phyloP scores from a whole-genome alignment of 805 yeast species.

The Pichia gijzeniarum region DNA sequence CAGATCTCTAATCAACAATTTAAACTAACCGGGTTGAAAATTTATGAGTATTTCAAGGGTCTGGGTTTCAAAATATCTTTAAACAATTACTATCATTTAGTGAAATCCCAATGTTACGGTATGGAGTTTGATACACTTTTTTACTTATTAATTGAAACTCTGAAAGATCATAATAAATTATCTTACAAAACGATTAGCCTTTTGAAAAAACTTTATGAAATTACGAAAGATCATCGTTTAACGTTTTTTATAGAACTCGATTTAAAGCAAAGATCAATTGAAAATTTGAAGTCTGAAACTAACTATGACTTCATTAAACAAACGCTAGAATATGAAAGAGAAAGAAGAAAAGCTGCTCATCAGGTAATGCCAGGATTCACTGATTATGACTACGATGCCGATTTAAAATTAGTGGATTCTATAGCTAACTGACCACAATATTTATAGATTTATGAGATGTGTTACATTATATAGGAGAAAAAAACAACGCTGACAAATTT shows the following conservation, averaged over 20 bases:
- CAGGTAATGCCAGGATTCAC: constrained; percentile 10
- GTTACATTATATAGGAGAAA: not conserved
- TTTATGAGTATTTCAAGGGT: constrained; percentile 11
- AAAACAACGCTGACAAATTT: not conserved
- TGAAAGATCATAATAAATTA: constrained; percentile 11
- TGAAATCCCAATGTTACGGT: constrained; percentile 22
- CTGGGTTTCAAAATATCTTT: constrained; percentile 9
- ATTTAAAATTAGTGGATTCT: constrained; percentile 21
- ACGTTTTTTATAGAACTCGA: constrained; percentile 5
- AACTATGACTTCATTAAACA: constrained; percentile 13
- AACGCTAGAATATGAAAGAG: constrained; percentile 12
- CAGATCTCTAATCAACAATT: constrained; percentile 14
- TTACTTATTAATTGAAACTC: constrained; percentile 11
- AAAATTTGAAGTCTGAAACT: constrained; percentile 8
- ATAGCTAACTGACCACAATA: not conserved
- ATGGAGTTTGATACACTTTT: constrained; percentile 22
- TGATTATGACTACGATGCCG: constrained; percentile 13
- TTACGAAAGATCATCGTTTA: constrained; percentile 15
- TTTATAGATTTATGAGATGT: not conserved
- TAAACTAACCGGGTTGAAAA: constrained; percentile 17
- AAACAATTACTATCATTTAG: constrained; percentile 14
- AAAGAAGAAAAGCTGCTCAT: constrained; percentile 13
- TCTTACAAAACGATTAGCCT: constrained; percentile 1
- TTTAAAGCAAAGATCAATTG: not conserved
- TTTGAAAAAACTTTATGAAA: constrained; percentile 7